Evolutionary conservation across 169 alveolate genomes (phyloP).

Genomic region (Eimeria praecox): DNA sequence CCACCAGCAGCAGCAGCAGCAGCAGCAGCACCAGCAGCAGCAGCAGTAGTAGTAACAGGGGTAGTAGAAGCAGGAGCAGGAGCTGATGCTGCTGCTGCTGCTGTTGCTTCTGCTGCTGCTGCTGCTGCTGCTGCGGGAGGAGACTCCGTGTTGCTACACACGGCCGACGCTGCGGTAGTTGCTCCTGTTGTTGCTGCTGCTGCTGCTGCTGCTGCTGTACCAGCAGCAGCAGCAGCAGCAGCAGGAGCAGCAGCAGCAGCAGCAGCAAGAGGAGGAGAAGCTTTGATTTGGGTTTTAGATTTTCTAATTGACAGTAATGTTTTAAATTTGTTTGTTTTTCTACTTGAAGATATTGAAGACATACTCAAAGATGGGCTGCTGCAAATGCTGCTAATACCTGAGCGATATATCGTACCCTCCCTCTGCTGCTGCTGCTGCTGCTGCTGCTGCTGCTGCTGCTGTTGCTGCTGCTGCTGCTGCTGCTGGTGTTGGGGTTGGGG

Average conservation of each 20-base stretch:
- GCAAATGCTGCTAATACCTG: constrained; percentile 7
- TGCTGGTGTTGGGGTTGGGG: not conserved
- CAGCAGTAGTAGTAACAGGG: no score
- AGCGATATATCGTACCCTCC: no score
- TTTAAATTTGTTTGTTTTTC: not conserved
- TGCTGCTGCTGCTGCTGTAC: not conserved
- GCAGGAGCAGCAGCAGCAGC: constrained; percentile 28
- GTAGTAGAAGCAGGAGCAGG: not conserved
- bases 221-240: constrained; percentile 27
- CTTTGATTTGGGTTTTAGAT: not conserved
- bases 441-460: constrained; percentile 66
- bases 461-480: constrained; percentile 46
- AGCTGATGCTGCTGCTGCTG: not conserved
- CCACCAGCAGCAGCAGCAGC: no score
- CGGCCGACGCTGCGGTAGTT: not conserved
- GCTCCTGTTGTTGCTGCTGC: not conserved
- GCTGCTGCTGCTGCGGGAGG: not conserved
- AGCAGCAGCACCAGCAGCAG: no score
- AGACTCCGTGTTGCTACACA: not conserved
- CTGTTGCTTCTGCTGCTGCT: not conserved
- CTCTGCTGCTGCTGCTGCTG: constrained; percentile 39
- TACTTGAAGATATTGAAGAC: not conserved
- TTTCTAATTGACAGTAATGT: not conserved
- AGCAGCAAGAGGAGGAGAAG: not conserved
- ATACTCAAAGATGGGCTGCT: not conserved